Conservation (phyloP, 2,329 filamentous ascomycete species). For the Chrysosphaeria jannelii region DNA sequence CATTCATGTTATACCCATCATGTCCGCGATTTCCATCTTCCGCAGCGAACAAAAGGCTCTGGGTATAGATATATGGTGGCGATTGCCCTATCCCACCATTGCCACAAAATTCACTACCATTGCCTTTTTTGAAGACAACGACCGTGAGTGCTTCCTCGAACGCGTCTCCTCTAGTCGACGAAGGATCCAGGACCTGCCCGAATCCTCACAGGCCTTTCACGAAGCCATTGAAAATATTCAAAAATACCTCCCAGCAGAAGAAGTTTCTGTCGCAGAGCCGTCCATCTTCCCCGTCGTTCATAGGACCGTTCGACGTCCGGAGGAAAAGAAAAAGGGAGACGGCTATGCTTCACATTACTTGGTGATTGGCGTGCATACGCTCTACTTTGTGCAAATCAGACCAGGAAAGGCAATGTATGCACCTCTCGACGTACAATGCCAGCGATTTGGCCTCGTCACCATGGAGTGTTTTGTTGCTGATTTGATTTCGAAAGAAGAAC, state of each 20-base stretch:
- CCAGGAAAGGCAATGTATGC: constrained; percentile 13
- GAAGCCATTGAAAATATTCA: constrained; percentile 18
- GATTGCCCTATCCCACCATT: constrained; percentile 13
- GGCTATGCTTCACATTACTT: constrained; percentile 24
- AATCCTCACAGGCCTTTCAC: constrained; percentile 12
- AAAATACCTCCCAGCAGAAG: constrained; percentile 15
- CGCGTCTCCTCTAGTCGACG: no score
- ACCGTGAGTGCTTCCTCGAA: constrained; percentile 19
- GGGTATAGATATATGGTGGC: constrained; percentile 26
- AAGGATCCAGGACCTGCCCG: constrained; percentile 8
- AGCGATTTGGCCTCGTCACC: constrained; percentile 20
- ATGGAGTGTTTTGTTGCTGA: constrained; percentile 20
- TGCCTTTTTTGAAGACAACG: constrained; percentile 17
- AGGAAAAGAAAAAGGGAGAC: constrained; percentile 17
- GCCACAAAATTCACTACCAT: constrained; percentile 17
- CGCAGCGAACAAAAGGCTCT: constrained; percentile 14
- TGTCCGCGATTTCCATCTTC: constrained; percentile 20
- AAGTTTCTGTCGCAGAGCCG: no score
- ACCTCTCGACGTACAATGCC: constrained; percentile 15
- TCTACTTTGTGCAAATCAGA: constrained; percentile 19
- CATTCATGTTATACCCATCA: constrained; percentile 16
- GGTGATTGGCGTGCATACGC: constrained; percentile 20
- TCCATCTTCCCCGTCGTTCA: constrained; percentile 24
- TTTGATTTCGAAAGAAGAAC: constrained; percentile 19
- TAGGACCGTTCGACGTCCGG: constrained; percentile 12